A percentile compares a stretch with the other conserved stretches of the same genome.
Conservation (phyloP, 495 filamentous ascomycete genomes). For the Annulohypoxylon bovei region DNA sequence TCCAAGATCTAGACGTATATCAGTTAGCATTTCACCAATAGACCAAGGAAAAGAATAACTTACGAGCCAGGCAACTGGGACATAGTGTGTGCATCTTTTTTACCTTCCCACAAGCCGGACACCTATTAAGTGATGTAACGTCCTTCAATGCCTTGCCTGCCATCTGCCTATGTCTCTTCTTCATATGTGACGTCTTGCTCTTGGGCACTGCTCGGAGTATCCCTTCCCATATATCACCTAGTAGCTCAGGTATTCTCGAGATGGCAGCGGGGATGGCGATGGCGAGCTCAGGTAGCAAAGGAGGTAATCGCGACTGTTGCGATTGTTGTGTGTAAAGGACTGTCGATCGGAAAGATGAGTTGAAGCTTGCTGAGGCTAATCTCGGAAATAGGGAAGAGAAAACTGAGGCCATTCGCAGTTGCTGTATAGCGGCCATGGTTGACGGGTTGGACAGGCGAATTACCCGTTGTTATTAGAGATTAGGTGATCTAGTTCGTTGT, state of each 20-base stretch:
- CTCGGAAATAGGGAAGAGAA: slow-evolving; percentile 53
- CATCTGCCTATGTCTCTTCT: slow-evolving; percentile 91
- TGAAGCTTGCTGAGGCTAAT: slow-evolving; percentile 50
- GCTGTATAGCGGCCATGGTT: slow-evolving; percentile 58
- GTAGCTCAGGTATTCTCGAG: slow-evolving; percentile 60
- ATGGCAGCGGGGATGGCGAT: slow-evolving; percentile 65
- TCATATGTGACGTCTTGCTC: slow-evolving; percentile 98
- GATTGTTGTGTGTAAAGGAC: slow-evolving; percentile 50
- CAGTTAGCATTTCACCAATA: slow-evolving; percentile 5
- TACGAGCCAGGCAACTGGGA: slow-evolving; percentile 71
- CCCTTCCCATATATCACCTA: slow-evolving; percentile 88
- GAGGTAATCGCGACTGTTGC: slow-evolving; percentile 49
- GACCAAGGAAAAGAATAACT: slow-evolving; percentile 15
- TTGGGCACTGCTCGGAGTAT: slow-evolving; percentile 94
- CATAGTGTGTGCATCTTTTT: slow-evolving; percentile 92
- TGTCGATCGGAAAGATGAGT: slow-evolving; percentile 52
- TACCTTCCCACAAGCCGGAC: slow-evolving; percentile 83
- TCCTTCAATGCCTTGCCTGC: slow-evolving; percentile 95
- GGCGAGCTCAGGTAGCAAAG: slow-evolving; percentile 58
- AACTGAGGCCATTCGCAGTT: slow-evolving; percentile 49
- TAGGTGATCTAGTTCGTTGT: not conserved
- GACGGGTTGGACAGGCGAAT: not conserved
- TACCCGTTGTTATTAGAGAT: not conserved
- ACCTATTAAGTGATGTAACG: slow-evolving; percentile 83
- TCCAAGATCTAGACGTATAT: slow-evolving; percentile 15